Evolutionary conservation across 306 rosid genomes (phyloP), one percentile per base, ranked within the genome.

Genomic region (Erythrophleum fordii): DNA sequence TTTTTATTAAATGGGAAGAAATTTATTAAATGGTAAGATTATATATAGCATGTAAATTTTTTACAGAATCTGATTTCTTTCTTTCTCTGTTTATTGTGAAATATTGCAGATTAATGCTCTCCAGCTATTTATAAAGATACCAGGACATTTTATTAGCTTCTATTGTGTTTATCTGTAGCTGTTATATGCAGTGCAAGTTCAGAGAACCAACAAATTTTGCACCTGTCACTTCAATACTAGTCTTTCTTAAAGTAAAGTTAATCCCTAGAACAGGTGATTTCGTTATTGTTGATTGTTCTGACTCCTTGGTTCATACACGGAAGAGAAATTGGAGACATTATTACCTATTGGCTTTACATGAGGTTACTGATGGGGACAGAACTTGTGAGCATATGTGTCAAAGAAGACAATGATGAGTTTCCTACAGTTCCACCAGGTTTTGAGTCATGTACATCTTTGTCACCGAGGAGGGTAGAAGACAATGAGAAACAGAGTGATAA

Each of bases 341-440:
- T 51, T 67, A 26, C 71, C 45, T 60, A 13, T 76, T 83, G 59
- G 72, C 41, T 26, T 74, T 72, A 75, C 68, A 73, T 68, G 79
- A 71, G 58, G 64, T 79, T 82, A 80, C 77, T 73, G 75, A 92
- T 95, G 98, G 98, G 97, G 85, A 92, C 97, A 11, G 95, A 95
- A 79, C 93, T 92, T 77, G 82, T 95, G 88, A 82, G 97, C 77
- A 84, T 91, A 67, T 87, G 97, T 72, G 82, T 91, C 55, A 89
- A 91, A 84, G 98, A 95, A 69, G 98, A 95, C 83, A 92, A 82
- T 13, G 98, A 95, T 6, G 98, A 95, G 44, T 92, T 83, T 85
- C 98, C 98, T 73, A 85, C 97, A 37, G 95, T 92, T 84, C 98
- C 98, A 86, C 98, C 98, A 2, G 98, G 98, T 67, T 95, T 95